Evolutionary conservation across 495 filamentous ascomycete species (phyloP).

Genomic region (Aspergillus funiculosus): DNA sequence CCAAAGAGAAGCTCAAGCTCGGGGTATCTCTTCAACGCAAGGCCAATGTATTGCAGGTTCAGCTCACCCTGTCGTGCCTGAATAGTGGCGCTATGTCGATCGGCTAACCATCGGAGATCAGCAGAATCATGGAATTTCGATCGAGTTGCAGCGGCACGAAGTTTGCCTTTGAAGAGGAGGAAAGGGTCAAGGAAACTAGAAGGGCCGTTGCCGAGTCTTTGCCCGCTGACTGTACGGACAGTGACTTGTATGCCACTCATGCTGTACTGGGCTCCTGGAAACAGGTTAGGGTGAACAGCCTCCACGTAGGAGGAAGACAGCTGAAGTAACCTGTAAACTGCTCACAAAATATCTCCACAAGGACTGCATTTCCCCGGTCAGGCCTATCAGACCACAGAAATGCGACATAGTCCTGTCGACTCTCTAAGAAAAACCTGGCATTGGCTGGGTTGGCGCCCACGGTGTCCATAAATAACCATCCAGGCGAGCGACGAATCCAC

Average conservation of each 20-base stretch:
- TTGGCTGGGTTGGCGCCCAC: neutral
- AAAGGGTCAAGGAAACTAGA: slow-evolving; percentile 21
- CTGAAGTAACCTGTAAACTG: slow-evolving; percentile 4
- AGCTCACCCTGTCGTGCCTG: slow-evolving; percentile 7
- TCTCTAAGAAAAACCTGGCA: neutral
- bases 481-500: neutral
- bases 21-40: slow-evolving; percentile 12
- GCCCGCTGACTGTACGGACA: slow-evolving; percentile 12
- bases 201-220: slow-evolving; percentile 13
- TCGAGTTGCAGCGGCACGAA: slow-evolving; percentile 22
- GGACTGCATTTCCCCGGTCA: slow-evolving; percentile 1
- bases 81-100: slow-evolving; percentile 4
- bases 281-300: slow-evolving; percentile 2
- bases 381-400: slow-evolving; percentile 11
- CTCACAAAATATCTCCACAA: slow-evolving; percentile 11
- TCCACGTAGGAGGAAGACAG: neutral
- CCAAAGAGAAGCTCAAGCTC: slow-evolving; percentile 13
- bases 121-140: slow-evolving; percentile 20
- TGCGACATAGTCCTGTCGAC: slow-evolving; percentile 8
- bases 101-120: slow-evolving; percentile 19
- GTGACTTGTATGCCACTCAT: slow-evolving; percentile 11
- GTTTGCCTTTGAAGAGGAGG: slow-evolving; percentile 25
- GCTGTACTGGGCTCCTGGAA: slow-evolving; percentile 13
- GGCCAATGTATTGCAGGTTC: slow-evolving; percentile 11
- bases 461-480: neutral